These are phyloP conservation scores for Nannizziopsis barbatae DNA, from an alignment of 2,329 filamentous ascomycete species.

Conservation along the genomic window DNA sequence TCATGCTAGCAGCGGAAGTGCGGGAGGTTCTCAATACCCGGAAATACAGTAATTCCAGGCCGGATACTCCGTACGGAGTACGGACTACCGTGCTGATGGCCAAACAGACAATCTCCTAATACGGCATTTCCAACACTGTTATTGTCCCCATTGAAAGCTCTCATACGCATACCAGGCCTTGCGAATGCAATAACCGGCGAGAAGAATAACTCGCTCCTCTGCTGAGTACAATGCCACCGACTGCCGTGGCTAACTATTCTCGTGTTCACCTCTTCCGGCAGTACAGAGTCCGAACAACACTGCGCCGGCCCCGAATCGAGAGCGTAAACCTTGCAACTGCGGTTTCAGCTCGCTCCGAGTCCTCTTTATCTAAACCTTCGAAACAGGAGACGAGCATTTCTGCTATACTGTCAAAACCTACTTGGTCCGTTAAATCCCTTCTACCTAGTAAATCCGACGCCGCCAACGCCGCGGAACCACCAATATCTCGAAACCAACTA, in stretches of 20 bases:
- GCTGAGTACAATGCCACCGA: conserved; percentile 1
- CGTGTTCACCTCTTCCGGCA: not conserved
- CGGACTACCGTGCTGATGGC: no score
- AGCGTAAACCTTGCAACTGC: not conserved
- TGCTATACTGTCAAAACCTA: conserved; percentile 54
- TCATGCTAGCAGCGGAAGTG: no score
- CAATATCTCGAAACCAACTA: conserved; percentile 56
- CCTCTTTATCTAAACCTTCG: not conserved
- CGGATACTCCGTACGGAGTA: no score
- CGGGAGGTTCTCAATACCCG: no score
- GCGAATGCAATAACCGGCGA: conserved; percentile 22
- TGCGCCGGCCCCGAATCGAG: no score
- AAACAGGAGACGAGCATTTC: conserved; percentile 16
- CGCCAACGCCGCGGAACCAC: conserved; percentile 21
- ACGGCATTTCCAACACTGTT: no score
- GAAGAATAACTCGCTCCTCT: conserved; percentile 21
- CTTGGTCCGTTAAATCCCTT: conserved; percentile 73
- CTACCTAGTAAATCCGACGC: conserved; percentile 40
- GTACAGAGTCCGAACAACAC: not conserved
- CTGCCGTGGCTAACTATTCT: not conserved
- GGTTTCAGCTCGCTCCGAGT: not conserved
- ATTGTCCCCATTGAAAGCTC: no score
- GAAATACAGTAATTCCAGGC: no score
- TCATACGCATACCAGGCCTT: no score
- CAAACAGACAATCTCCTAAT: no score